Percentiles rank a stretch among this genome's conserved stretches.
phyloP scores from a whole-genome alignment of 768 basidiomycete genomes.

The Dacryopinax primogenitus region DNA sequence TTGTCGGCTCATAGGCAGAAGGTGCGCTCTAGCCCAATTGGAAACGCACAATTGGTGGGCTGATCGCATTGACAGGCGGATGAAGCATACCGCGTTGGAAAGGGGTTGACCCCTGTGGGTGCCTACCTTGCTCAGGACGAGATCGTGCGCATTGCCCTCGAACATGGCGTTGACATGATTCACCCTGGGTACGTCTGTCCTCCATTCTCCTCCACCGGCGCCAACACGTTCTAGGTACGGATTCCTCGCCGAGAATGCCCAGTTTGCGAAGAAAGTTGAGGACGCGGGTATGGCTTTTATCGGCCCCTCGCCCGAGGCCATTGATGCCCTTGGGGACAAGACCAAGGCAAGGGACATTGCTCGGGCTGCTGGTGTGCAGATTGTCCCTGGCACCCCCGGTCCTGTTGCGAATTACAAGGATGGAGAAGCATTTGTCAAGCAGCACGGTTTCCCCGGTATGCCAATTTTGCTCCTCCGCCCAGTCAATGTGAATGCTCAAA shows the following conservation, averaged over 20 bases:
- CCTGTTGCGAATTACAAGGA: slow-evolving; percentile 69
- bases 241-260: slow-evolving; percentile 94
- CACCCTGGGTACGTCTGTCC: slow-evolving; percentile 67
- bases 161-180: slow-evolving; percentile 99
- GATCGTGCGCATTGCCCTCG: slow-evolving; percentile 89
- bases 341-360: slow-evolving; percentile 89
- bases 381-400: slow-evolving; percentile 97
- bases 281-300: slow-evolving; percentile 95
- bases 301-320: slow-evolving; percentile 89
- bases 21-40: slow-evolving; percentile 30
- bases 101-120: slow-evolving; percentile 87
- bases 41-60: neutral
- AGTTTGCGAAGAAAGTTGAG: slow-evolving; percentile 95
- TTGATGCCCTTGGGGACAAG: slow-evolving; percentile 96
- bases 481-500: no score
- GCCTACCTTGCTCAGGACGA: slow-evolving; percentile 97
- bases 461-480: slow-evolving; percentile 12
- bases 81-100: slow-evolving; percentile 96
- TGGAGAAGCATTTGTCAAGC: slow-evolving; percentile 79
- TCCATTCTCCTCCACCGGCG: neutral
- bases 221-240: slow-evolving; percentile 53
- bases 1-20: slow-evolving; percentile 96
- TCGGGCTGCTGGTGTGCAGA: slow-evolving; percentile 81
- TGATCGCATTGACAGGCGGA: slow-evolving; percentile 50
- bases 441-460: slow-evolving; percentile 86